phyloP scores from a whole-genome alignment of 176 grass and related monocot species.

The Avena atlantica region DNA sequence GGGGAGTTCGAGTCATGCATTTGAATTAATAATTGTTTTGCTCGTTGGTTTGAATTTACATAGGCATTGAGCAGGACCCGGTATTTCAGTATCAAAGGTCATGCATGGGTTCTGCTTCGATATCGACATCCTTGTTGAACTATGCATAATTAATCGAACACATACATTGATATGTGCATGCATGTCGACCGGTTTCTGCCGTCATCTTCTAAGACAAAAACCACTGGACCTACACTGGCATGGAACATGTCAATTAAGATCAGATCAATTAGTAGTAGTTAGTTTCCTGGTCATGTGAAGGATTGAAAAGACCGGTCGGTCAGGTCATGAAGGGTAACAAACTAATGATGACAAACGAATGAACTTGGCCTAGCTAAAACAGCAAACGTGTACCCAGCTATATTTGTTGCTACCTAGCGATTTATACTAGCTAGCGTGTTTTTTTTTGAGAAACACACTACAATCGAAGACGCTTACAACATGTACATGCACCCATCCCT shows the following conservation, averaged over 20 bases:
- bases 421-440: background rate
- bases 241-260: background rate
- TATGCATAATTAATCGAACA: background rate
- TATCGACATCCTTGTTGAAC: background rate
- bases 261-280: background rate
- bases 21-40: slow-evolving; percentile 34
- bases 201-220: background rate
- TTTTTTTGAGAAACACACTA: too few relatives aligned
- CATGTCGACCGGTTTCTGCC: background rate
- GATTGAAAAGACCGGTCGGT: background rate
- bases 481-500: too few relatives aligned
- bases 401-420: background rate
- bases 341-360: background rate
- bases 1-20: background rate
- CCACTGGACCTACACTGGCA: background rate
- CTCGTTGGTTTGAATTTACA: background rate
- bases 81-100: background rate
- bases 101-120: slow-evolving; percentile 31
- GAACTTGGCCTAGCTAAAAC: slow-evolving; percentile 7
- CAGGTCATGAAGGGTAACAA: slow-evolving; percentile 16
- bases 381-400: slow-evolving; percentile 25
- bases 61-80: background rate
- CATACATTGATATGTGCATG: background rate
- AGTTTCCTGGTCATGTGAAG: background rate
- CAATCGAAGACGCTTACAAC: too few relatives aligned